Conservation (phyloP, 176 grass and related monocot species). For the Canna indica region DNA sequence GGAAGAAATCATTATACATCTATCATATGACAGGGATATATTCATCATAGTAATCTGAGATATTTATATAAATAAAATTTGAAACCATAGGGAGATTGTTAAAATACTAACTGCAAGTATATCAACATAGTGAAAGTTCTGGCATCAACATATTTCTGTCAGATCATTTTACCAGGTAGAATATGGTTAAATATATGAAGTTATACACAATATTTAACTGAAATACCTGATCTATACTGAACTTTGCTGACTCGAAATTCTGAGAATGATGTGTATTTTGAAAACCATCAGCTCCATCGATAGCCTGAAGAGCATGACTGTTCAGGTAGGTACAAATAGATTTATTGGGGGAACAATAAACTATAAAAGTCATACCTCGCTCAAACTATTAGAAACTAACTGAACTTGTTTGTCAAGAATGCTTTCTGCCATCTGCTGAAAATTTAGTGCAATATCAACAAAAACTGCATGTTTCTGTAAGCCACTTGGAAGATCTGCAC, state of each 20-base stretch:
- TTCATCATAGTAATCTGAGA: too few species aligned
- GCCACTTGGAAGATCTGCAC: constrained; percentile 75
- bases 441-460: constrained; percentile 78
- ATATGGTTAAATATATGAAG: background rate
- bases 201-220: background rate
- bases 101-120: too few species aligned
- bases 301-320: constrained; percentile 44
- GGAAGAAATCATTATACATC: too few species aligned
- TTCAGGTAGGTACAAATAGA: constrained; percentile 24
- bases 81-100: too few species aligned
- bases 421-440: constrained; percentile 61
- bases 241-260: constrained; percentile 69
- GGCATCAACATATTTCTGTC: background rate
- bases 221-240: constrained; percentile 86
- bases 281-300: constrained; percentile 77
- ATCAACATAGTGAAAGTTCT: background rate
- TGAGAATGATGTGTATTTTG: constrained; percentile 84
- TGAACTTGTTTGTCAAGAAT: constrained; percentile 70
- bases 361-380: constrained; percentile 34
- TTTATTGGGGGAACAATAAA: constrained; percentile 14
- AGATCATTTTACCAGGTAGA: background rate
- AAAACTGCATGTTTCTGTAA: constrained; percentile 65
- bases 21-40: too few species aligned
- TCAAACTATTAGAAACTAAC: constrained; percentile 53
- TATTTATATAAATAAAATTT: too few species aligned